Evolutionary conservation across 2,329 filamentous ascomycete genomes (phyloP).

Genomic region (Fusarium piperis): DNA sequence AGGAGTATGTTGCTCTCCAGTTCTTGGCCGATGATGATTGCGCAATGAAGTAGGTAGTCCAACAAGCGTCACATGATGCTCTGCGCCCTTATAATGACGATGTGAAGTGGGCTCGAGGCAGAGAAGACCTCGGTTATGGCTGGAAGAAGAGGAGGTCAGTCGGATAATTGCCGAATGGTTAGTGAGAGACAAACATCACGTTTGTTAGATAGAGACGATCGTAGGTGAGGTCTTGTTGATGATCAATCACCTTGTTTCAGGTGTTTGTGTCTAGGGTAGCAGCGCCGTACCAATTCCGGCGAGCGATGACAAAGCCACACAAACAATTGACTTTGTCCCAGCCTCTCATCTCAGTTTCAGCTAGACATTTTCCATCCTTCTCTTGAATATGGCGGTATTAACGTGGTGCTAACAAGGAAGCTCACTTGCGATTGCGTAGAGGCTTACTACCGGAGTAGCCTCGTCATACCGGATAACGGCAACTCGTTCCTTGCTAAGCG

Average conservation of each 20-base stretch:
- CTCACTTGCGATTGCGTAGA: background rate
- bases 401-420: background rate
- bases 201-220: background rate
- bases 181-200: background rate
- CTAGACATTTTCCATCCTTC: no score
- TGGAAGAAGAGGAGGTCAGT: background rate
- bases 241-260: background rate
- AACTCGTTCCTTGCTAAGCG: background rate
- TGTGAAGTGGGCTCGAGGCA: background rate
- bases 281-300: background rate
- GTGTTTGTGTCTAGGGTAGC: constrained; percentile 6
- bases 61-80: constrained; percentile 34
- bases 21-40: background rate
- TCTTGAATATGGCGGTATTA: background rate
- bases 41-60: background rate
- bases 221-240: background rate
- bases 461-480: background rate
- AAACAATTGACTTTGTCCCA: background rate
- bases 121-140: background rate
- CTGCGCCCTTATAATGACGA: constrained; percentile 26
- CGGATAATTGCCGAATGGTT: background rate
- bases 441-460: background rate
- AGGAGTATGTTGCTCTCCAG: background rate
- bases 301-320: background rate
- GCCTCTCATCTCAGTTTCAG: background rate